Conservation (phyloP, 2,329 filamentous ascomycete species). For the Microcyclosporella mali region DNA sequence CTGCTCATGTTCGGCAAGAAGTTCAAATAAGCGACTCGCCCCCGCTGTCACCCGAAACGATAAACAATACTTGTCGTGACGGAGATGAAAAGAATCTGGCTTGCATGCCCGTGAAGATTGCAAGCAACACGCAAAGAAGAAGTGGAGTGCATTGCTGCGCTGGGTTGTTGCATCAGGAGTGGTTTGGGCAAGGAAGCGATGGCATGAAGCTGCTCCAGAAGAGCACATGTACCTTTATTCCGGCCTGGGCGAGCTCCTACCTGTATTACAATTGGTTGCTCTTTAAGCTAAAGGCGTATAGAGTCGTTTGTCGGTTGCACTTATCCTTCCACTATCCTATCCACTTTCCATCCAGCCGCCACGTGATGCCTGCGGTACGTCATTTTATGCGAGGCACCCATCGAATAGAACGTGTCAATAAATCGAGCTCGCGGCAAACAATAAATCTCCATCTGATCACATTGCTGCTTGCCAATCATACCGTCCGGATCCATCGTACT, state of each 20-base stretch:
- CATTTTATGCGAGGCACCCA: too few relatives aligned
- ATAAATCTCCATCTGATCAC: neutral
- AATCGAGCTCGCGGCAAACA: neutral
- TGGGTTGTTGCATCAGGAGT: constrained; percentile 20
- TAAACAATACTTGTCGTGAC: neutral
- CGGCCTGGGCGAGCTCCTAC: constrained; percentile 26
- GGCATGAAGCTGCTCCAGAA: constrained; percentile 19
- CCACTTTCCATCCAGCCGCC: too few relatives aligned
- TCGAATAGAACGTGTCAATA: constrained; percentile 5
- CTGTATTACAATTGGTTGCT: constrained; percentile 32
- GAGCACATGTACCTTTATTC: constrained; percentile 28
- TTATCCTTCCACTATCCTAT: neutral
- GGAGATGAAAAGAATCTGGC: constrained; percentile 13
- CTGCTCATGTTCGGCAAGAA: constrained; percentile 99
- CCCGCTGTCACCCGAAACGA: constrained; percentile 4
- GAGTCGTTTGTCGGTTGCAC: constrained; percentile 14
- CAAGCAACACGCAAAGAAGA: constrained; percentile 13
- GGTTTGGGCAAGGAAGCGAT: constrained; percentile 16
- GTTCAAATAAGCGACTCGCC: constrained; percentile 60
- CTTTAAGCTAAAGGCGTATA: constrained; percentile 26
- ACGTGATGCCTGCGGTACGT: too few relatives aligned
- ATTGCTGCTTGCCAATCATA: too few relatives aligned
- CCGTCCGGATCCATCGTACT: too few relatives aligned
- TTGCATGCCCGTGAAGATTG: constrained; percentile 30
- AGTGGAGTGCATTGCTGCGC: constrained; percentile 16